These are phyloP conservation scores for Neofusicoccum umdonicola DNA, from an alignment of 2,329 filamentous ascomycete species.

Conservation along the genomic window DNA sequence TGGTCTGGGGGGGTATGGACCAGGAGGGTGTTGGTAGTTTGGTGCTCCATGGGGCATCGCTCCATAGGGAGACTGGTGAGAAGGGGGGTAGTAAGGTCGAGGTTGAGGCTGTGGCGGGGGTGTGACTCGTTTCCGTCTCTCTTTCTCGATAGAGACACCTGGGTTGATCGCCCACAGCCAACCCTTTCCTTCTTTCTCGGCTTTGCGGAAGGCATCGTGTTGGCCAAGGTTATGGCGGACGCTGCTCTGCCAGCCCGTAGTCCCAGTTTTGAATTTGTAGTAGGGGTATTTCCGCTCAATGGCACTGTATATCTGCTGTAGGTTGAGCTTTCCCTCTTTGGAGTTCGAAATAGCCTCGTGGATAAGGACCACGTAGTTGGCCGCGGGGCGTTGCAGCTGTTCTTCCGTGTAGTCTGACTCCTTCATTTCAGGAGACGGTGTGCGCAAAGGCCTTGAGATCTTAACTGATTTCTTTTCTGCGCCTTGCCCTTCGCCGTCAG, in stretches of 20 bases:
- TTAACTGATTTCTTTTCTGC: conserved; percentile 50
- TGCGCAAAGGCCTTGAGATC: conserved; percentile 48
- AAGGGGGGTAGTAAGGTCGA: conserved; percentile 12
- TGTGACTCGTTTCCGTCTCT: conserved; percentile 52
- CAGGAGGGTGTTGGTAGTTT: conserved; percentile 9
- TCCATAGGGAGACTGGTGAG: conserved; percentile 15
- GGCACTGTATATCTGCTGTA: conserved; percentile 65
- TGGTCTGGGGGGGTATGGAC: conserved; percentile 14
- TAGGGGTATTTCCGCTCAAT: conserved; percentile 63
- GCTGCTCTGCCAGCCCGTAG: conserved; percentile 65
- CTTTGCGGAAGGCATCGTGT: conserved; percentile 59
- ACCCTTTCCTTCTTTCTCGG: conserved; percentile 58
- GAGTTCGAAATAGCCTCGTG: conserved; percentile 61
- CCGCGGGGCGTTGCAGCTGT: conserved; percentile 66
- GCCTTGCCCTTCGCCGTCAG: conserved; percentile 13
- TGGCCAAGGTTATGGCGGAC: conserved; percentile 64
- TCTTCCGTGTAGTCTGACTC: conserved; percentile 68
- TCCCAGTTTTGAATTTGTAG: conserved; percentile 59
- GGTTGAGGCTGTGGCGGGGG: conserved; percentile 35
- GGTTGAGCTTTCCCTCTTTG: conserved; percentile 56
- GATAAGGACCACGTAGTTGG: conserved; percentile 63
- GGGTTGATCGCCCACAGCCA: conserved; percentile 63
- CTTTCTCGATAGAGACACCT: conserved; percentile 59
- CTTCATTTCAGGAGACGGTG: conserved; percentile 62
- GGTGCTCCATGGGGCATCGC: conserved; percentile 6